These are phyloP conservation scores for Syzygium syzygioides DNA, from an alignment of 441 rosid genomes.

Conservation along the genomic window DNA sequence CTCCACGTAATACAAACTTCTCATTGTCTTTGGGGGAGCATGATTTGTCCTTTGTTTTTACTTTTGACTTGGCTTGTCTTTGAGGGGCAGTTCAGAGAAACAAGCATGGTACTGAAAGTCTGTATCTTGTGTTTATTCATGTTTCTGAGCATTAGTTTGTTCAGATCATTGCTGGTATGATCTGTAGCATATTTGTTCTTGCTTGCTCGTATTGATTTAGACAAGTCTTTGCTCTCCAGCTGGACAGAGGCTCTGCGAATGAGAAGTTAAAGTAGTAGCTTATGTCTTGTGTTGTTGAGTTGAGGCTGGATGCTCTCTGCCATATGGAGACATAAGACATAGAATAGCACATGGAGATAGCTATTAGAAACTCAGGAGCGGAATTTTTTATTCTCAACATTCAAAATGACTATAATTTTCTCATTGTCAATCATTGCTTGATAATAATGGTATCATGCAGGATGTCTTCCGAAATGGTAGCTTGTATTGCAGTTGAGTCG, in stretches of 20 bases:
- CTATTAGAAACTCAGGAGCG: background rate
- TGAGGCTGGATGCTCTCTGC: background rate
- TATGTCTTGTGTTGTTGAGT: background rate
- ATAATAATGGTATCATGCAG: constrained; percentile 27
- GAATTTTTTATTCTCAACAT: background rate
- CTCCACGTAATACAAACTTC: background rate
- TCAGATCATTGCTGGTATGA: background rate
- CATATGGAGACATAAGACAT: background rate
- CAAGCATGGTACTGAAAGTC: background rate
- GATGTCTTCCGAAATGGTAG: constrained; percentile 96
- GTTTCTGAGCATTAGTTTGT: background rate
- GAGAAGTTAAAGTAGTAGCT: background rate
- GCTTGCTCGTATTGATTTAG: background rate
- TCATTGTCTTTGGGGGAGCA: background rate
- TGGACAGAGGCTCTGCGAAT: background rate
- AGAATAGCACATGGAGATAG: background rate
- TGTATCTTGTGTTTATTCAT: background rate
- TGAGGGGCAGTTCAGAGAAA: background rate
- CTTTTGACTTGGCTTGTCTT: background rate
- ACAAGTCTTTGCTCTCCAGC: background rate
- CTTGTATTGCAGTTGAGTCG: constrained; percentile 94
- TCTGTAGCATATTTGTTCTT: background rate
- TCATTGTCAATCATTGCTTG: background rate
- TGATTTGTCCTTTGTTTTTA: background rate
- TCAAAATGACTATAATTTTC: background rate